A percentile compares a stretch with the other conserved stretches of the same genome.
Evolutionary conservation across 192 early-diverging fungal species (phyloP).

Genomic region (Lobosporangium transversale): DNA sequence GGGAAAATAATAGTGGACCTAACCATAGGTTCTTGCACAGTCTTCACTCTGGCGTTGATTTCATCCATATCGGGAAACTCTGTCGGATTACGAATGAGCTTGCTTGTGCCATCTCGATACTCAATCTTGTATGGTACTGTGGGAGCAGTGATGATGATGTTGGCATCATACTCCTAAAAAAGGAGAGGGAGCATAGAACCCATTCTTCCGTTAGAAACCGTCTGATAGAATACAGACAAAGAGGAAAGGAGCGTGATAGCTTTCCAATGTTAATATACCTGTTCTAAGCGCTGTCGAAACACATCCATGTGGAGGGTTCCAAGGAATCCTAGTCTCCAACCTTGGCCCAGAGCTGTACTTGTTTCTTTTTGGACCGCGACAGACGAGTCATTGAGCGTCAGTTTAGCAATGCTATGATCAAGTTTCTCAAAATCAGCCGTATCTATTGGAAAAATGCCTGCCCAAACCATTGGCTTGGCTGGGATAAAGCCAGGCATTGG

Average conservation of each 20-base stretch:
- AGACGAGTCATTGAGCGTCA: slow-evolving; percentile 96
- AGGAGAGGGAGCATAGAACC: background rate
- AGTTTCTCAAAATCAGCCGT: slow-evolving; percentile 87
- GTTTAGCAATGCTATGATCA: slow-evolving; percentile 89
- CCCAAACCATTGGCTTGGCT: slow-evolving; percentile 96
- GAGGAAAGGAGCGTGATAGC: too few relatives aligned
- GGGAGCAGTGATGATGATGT: slow-evolving; percentile 90
- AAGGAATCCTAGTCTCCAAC: slow-evolving; percentile 95
- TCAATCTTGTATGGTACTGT: slow-evolving; percentile 90
- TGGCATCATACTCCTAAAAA: slow-evolving; percentile 87
- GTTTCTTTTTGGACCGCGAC: slow-evolving; percentile 90
- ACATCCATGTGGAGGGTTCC: slow-evolving; percentile 99
- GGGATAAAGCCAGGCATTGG: slow-evolving; percentile 91
- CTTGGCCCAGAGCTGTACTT: slow-evolving; percentile 89
- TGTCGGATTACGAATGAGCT: slow-evolving; percentile 81
- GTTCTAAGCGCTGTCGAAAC: slow-evolving; percentile 91
- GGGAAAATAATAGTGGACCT: slow-evolving; percentile 93
- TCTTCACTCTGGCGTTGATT: slow-evolving; percentile 66
- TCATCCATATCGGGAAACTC: slow-evolving; percentile 89
- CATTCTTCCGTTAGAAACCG: background rate
- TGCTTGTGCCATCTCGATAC: slow-evolving; percentile 53
- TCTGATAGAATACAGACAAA: too few relatives aligned
- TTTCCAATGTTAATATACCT: slow-evolving; percentile 50
- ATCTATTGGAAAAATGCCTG: slow-evolving; percentile 93
- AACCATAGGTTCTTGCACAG: slow-evolving; percentile 92